Percentiles rank a stretch among this genome's conserved stretches.
Conservation (phyloP, 139 green algal species). For the Nannochloris sp. region DNA sequence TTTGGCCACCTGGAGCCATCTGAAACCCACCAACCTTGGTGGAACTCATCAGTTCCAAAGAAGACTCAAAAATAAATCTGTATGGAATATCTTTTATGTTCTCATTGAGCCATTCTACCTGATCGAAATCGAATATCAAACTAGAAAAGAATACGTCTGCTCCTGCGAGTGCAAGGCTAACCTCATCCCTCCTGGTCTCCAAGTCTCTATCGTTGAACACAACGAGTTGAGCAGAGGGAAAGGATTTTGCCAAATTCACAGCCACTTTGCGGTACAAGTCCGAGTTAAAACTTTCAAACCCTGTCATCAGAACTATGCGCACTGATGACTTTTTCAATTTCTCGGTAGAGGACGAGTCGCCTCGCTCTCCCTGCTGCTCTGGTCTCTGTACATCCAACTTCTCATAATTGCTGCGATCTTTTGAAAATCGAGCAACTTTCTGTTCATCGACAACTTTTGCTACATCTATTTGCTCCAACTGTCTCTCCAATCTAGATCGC, state of each 20-base stretch:
- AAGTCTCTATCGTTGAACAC: constrained; percentile 94
- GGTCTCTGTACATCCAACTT: background rate
- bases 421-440: background rate
- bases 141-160: constrained; percentile 89
- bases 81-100: constrained; percentile 57
- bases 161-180: constrained; percentile 64
- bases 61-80: constrained; percentile 90
- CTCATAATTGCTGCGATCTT: background rate
- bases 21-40: constrained; percentile 65
- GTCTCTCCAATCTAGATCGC: constrained; percentile 9
- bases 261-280: constrained; percentile 68
- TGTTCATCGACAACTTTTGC: constrained; percentile 3
- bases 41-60: constrained; percentile 88
- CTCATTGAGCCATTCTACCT: constrained; percentile 85
- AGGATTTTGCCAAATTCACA: constrained; percentile 16
- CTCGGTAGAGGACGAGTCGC: background rate
- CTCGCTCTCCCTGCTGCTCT: background rate
- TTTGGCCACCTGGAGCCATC: constrained; percentile 52
- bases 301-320: constrained; percentile 85
- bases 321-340: constrained; percentile 13
- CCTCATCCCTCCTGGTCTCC: constrained; percentile 21
- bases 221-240: constrained; percentile 35
- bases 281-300: constrained; percentile 97
- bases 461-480: too few species aligned
- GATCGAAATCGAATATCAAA: constrained; percentile 96